These are phyloP conservation scores for Colletotrichum graminicola DNA, from an alignment of 2,329 filamentous ascomycete genomes.

Conservation along the genomic window DNA sequence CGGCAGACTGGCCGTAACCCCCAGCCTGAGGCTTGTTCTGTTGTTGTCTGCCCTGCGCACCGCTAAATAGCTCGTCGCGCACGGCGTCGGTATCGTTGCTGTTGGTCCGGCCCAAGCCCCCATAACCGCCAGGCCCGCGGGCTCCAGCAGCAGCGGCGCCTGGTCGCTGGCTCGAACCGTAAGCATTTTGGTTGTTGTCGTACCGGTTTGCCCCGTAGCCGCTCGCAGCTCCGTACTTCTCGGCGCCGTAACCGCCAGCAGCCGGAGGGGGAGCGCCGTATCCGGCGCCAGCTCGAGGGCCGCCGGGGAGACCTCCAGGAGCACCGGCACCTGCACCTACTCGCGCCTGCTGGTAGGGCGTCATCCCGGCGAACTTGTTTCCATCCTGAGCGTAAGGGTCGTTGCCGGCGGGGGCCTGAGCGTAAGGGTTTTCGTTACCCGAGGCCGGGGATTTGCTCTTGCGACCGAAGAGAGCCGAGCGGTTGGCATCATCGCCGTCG, in stretches of 20 bases:
- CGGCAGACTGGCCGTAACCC: slow-evolving; percentile 41
- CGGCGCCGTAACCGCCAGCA: slow-evolving; percentile 64
- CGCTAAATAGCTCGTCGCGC: slow-evolving; percentile 73
- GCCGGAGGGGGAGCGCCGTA: slow-evolving; percentile 47
- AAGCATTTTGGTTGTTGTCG: slow-evolving; percentile 53
- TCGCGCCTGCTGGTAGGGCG: slow-evolving; percentile 48
- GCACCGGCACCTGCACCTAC: slow-evolving; percentile 48
- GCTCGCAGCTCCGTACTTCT: slow-evolving; percentile 63
- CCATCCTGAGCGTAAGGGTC: slow-evolving; percentile 67
- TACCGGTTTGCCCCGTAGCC: slow-evolving; percentile 69
- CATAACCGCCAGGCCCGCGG: slow-evolving; percentile 70
- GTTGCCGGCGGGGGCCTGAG: slow-evolving; percentile 58
- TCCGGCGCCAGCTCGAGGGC: slow-evolving; percentile 48
- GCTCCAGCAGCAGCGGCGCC: slow-evolving; percentile 48
- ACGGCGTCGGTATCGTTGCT: slow-evolving; percentile 63
- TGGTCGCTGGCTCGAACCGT: slow-evolving; percentile 47
- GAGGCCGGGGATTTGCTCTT: slow-evolving; percentile 64
- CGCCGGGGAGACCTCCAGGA: slow-evolving; percentile 53
- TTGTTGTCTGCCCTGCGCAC: slow-evolving; percentile 64
- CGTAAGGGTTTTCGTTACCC: slow-evolving; percentile 68
- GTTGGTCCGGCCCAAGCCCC: slow-evolving; percentile 65
- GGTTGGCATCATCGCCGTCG: slow-evolving; percentile 63
- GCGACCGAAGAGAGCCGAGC: slow-evolving; percentile 65
- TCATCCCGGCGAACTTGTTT: slow-evolving; percentile 58
- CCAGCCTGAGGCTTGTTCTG: slow-evolving; percentile 49